Base-by-base conservation (phyloP, 352 stramenopile genomes). In the Globisporangium canariense region DNA sequence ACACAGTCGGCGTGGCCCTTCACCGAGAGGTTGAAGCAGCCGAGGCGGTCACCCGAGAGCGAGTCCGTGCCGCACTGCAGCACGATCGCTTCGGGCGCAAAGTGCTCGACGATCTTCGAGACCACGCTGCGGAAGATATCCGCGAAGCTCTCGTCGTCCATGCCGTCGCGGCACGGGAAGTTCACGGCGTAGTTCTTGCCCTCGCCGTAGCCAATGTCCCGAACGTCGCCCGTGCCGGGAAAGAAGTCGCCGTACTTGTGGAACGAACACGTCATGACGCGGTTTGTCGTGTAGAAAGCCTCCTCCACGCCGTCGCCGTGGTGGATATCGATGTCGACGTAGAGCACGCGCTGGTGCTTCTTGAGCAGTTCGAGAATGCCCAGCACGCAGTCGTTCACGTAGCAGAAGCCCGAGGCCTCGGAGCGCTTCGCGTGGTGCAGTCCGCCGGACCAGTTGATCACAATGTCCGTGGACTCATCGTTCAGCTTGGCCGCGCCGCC, bases 261-360 rank as follows among this genome's bases (percentile, higher is more conserved):
- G 77, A 99, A 99, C 16, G 91, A 98, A 55, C 92, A 93, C 2
- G 97, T 99, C 95, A 99, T 99, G 50, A 99, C 96, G 46, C 96
- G 90, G 76, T 99, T 98, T 52, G 97, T 99, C n/a, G 90, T 93
- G 83, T 99, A 99, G 71, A 99, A 99, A 18, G 98, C 98, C 70
- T 99, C 97, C 67, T 99, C 97, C 34, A 99, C 97, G 41, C 97
- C 97, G 70, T 99, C 97, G 36, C 97, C 97, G 77, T 99, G 97
- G 79, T 99, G 98, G 69, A 99, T 99, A 73, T 99, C 98, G 86
- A 99, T 99, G 77, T 99, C 98, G 65, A 99, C 99, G 78, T 99
- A 99, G 30, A 99, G 79, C 30, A 99, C 97, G 59, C 98, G 90
- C 65, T 98, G 84, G 74, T 99, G 95, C 34, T 79, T 88, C 76